A percentile compares a stretch with the other conserved stretches of the same genome.
Evolutionary conservation across 2,329 filamentous ascomycete species (phyloP).

Genomic region (Pyrenophora tritici-repentis): DNA sequence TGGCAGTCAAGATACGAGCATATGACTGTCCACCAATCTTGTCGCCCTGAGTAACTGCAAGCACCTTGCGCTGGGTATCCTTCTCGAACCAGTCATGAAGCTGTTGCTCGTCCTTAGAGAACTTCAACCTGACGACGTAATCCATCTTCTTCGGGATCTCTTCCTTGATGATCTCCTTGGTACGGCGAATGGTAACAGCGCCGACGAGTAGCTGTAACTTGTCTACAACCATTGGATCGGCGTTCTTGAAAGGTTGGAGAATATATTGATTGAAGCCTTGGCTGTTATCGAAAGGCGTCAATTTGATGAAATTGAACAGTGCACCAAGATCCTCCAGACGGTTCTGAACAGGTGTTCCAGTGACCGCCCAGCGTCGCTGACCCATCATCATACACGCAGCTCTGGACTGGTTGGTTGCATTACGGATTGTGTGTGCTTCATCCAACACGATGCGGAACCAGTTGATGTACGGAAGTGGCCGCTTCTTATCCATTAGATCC

Average conservation of each 20-base stretch:
- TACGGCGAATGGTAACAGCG: conserved; percentile 87
- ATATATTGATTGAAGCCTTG: conserved; percentile 79
- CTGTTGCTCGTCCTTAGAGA: conserved; percentile 72
- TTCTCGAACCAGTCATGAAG: conserved; percentile 85
- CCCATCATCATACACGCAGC: conserved; percentile 80
- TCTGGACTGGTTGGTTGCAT: conserved; percentile 81
- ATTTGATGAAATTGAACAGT: conserved; percentile 79
- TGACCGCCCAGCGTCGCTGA: conserved; percentile 92
- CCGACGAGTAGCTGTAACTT: conserved; percentile 90
- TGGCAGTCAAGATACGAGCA: conserved; percentile 89
- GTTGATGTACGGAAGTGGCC: conserved; percentile 76
- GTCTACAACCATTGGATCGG: conserved; percentile 79
- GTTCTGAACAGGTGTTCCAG: conserved; percentile 94
- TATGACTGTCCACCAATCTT: conserved; percentile 85
- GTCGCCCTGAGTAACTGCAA: conserved; percentile 68
- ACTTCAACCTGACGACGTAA: conserved; percentile 72
- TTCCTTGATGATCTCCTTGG: conserved; percentile 75
- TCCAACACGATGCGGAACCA: conserved; percentile 96
- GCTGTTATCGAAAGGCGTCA: conserved; percentile 83
- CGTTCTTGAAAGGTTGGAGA: conserved; percentile 82
- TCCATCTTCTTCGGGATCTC: conserved; percentile 73
- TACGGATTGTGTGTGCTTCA: conserved; percentile 93
- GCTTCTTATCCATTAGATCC: conserved; percentile 65
- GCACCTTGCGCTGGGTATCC: conserved; percentile 79
- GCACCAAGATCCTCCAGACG: conserved; percentile 83